Evolutionary conservation across 1,139 yeast species (phyloP), one percentile per base, ranked within the genome.

Genomic region (Geotrichum phurueaensis): DNA sequence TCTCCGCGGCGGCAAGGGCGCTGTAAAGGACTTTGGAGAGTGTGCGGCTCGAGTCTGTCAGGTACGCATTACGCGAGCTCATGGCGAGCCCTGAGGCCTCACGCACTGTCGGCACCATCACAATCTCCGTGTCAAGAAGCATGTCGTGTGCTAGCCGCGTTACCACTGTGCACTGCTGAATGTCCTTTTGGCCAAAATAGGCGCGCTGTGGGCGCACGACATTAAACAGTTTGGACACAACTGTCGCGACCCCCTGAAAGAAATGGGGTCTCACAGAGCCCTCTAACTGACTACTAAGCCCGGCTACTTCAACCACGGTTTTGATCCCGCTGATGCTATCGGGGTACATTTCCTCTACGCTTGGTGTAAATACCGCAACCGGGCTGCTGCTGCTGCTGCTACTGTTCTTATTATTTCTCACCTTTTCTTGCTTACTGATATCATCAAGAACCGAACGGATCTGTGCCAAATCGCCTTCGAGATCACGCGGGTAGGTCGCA

Each of bases 131-230:
- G 53, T 86, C 84, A 53, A 91, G 77, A 61, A 89, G 77, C 65
- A 94, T 78, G 70, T 94, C 96, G 60, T 79, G 80, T 20, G 89
- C 96, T 81, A 94, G 78, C 60, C 85, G 81, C 63, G 83, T 81
- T 59, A 94, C 78, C 18, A 94, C 97, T 53, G 89, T 86, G 51
- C 90, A 84, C 74, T 94, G 99, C 74, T 94, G 99, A 60, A 92
- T 85, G 72, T 94, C 99, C 71, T 94, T 94, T 71, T 94, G 98
- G 29, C 99, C 99, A 78, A 94, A 91, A 74, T 90, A 94, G 0
- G 94, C 90, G 27, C 74, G 74, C 1, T 82, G 82, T 1, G 98
- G 97, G 29, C 78, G 76, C 1, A 87, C 89, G 22, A 87, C 82
- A 71, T 91, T 90, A 64, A 94, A 79, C 50, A 94, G 77, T 71